Evolutionary conservation across 306 rosid species (phyloP), one percentile per base, ranked within the genome.

Genomic region (Inga oerstediana): DNA sequence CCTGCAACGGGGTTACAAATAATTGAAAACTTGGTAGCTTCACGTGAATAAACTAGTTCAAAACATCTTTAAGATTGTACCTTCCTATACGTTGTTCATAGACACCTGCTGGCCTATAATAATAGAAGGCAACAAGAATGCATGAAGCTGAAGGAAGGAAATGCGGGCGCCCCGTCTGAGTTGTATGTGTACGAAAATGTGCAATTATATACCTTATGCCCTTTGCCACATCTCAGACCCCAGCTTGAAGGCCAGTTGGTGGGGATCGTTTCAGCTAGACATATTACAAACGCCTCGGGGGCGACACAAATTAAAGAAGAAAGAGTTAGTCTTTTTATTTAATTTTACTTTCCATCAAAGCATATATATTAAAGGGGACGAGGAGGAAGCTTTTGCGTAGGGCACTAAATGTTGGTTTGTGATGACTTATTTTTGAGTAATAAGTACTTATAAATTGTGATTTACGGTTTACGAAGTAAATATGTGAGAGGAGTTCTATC

Each of bases 321-420:
- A 22, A 22, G 15, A 22, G 3, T 16, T 32, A 12, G 5, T 24
- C 8, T 19, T 5, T 19, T n/a, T 56, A 4, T 20, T 37, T 27
- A 65, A 5, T 64, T 35, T 39, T 8, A 39, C 74, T 68, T 68
- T 37, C 20, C 27, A 68, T 58, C 6, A 4, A 34, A 30, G 22
- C 12, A 46, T 46, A 46, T 46, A 46, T 56, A 69, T 58, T 46
- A 78, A 17, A 37, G 14, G 22, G 67, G 43, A 39, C 11, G 70
- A 44, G 20, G 51, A 24, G n/a, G 20, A 80, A 44, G n/a, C 84
- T 86, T 86, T 84, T 83, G 43, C 44, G 20, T 7, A 9, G 15
- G 5, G 66, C 66, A 59, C 62, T 8, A 24, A 24, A 24, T 24
- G 27, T 0, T 24, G 0, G 27, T 24, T 24, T 24, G 0, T 24